Conservation (phyloP, 1,284 basidiomycete genomes). For the Coniophora puteana region DNA sequence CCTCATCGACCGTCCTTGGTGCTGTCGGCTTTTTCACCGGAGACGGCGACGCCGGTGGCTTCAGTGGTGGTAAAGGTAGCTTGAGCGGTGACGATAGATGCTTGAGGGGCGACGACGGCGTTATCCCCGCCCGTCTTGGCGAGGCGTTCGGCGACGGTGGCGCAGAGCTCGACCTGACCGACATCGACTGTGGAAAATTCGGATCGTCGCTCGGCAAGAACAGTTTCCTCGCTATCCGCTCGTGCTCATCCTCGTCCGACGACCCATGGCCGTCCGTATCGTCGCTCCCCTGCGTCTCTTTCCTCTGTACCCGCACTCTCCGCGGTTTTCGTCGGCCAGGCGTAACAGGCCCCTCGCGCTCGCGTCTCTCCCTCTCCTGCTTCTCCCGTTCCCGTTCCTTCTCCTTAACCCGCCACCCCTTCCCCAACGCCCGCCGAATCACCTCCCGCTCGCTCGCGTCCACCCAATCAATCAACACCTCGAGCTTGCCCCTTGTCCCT, state of each 20-base stretch:
- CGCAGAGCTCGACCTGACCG: no score
- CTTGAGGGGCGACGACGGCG: no score
- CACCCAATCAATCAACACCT: constrained; percentile 42
- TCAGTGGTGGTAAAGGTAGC: not conserved
- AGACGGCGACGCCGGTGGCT: no score
- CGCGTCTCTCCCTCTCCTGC: not conserved
- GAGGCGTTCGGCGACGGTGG: no score
- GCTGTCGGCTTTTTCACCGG: no score
- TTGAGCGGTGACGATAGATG: not conserved
- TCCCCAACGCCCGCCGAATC: constrained; percentile 21
- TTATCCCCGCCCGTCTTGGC: no score
- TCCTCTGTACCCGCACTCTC: not conserved
- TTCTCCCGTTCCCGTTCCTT: not conserved
- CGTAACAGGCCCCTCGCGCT: not conserved
- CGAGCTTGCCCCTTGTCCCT: constrained; percentile 38
- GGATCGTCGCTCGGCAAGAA: constrained; percentile 34
- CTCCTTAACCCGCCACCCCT: not conserved
- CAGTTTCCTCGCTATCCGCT: constrained; percentile 45
- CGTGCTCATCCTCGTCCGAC: constrained; percentile 42
- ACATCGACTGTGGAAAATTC: not conserved
- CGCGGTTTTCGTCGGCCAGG: not conserved
- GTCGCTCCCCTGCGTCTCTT: constrained; percentile 6
- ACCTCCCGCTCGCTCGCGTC: constrained; percentile 21
- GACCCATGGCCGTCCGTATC: constrained; percentile 36
- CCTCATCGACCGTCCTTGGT: no score